phyloP scores from a whole-genome alignment of 768 basidiomycete genomes.

The Imleria badia region DNA sequence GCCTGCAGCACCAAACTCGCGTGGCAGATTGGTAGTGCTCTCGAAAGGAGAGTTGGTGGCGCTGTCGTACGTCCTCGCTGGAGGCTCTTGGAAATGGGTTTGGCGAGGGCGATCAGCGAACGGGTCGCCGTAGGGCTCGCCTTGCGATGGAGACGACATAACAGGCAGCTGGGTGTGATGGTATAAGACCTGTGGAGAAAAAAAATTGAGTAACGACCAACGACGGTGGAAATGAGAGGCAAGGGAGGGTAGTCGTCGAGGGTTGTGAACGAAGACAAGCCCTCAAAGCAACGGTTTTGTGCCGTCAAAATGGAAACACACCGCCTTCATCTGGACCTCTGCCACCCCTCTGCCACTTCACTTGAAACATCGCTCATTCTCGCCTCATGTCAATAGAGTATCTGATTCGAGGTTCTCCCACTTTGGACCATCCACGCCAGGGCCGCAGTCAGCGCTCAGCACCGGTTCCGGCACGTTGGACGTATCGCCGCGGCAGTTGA shows the following conservation, averaged over 20 bases:
- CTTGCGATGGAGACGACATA: slow-evolving; percentile 33
- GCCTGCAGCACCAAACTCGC: slow-evolving; percentile 45
- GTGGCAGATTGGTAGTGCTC: slow-evolving; percentile 55
- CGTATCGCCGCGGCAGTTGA: neutral
- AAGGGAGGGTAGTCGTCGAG: slow-evolving; percentile 12
- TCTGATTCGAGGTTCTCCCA: too few species aligned
- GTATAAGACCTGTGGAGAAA: slow-evolving; percentile 5
- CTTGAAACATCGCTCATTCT: too few species aligned
- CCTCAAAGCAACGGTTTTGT: slow-evolving; percentile 27
- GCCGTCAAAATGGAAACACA: slow-evolving; percentile 28
- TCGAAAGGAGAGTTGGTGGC: slow-evolving; percentile 48
- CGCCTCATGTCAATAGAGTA: too few species aligned
- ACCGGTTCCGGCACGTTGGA: slow-evolving; percentile 1
- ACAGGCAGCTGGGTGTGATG: neutral
- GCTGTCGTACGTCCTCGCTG: slow-evolving; percentile 43
- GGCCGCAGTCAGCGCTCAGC: slow-evolving; percentile 1
- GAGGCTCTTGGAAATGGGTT: slow-evolving; percentile 59
- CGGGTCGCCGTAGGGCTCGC: slow-evolving; percentile 55
- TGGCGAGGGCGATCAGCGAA: slow-evolving; percentile 69
- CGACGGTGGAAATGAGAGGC: slow-evolving; percentile 5
- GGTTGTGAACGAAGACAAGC: slow-evolving; percentile 23
- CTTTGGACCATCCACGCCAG: too few species aligned
- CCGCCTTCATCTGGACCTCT: slow-evolving; percentile 29
- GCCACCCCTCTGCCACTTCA: slow-evolving; percentile 22
- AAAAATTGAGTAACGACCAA: slow-evolving; percentile 12